phyloP scores from a whole-genome alignment of 257 asterid species.

The Nyctanthes arbortristis region DNA sequence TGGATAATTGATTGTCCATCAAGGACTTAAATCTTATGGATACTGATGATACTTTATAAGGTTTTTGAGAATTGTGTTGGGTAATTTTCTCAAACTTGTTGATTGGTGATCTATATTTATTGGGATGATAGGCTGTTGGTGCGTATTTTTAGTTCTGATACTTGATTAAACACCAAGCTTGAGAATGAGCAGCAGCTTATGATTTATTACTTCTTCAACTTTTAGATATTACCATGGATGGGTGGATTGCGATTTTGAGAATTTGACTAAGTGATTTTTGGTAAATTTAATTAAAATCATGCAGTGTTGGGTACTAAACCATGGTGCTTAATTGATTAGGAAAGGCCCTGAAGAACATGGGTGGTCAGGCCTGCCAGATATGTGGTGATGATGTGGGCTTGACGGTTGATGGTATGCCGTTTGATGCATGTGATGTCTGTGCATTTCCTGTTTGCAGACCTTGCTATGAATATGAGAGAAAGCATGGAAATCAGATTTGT shows the following conservation, averaged over 20 bases:
- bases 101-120: not conserved
- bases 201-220: not conserved
- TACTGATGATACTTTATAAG: conserved; percentile 5
- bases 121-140: not conserved
- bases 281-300: conserved; percentile 2
- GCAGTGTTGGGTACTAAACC: conserved; percentile 6
- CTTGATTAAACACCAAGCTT: not conserved
- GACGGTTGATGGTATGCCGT: conserved; percentile 68
- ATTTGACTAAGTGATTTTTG: conserved; percentile 12
- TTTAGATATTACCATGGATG: not conserved
- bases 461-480: conserved; percentile 96
- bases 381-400: conserved; percentile 89
- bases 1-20: not conserved
- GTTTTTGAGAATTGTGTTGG: not conserved
- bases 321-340: conserved; percentile 41
- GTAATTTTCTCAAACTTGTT: not conserved
- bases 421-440: conserved; percentile 93
- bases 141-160: not conserved
- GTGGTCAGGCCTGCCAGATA: conserved; percentile 91
- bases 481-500: conserved; percentile 93
- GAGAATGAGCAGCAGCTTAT: not conserved
- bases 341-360: conserved; percentile 67
- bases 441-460: conserved; percentile 96
- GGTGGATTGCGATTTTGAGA: not conserved
- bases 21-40: not conserved